These are phyloP conservation scores for Hemileccinum rubropunctum DNA, from an alignment of 768 basidiomycete species.

Conservation along the genomic window DNA sequence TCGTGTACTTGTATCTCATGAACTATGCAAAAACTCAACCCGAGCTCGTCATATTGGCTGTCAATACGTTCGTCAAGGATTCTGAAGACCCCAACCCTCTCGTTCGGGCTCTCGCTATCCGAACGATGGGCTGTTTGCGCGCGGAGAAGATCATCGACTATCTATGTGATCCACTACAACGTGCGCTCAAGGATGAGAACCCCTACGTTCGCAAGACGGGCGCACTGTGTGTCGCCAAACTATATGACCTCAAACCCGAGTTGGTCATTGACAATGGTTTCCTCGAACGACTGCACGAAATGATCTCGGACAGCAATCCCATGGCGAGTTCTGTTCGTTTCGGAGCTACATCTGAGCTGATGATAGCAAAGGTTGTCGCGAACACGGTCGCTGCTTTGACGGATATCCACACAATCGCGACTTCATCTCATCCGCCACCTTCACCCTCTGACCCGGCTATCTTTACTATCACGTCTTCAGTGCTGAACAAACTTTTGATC, in stretches of 20 bases:
- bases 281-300: slow-evolving; percentile 80
- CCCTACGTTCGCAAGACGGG: slow-evolving; percentile 99
- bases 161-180: slow-evolving; percentile 91
- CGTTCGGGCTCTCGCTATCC: slow-evolving; percentile 92
- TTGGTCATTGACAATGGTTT: slow-evolving; percentile 95
- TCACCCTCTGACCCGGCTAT: slow-evolving; percentile 59
- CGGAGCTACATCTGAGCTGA: not conserved
- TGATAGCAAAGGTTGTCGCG: slow-evolving; percentile 78
- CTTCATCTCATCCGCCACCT: slow-evolving; percentile 46
- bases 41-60: slow-evolving; percentile 96
- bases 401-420: slow-evolving; percentile 82
- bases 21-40: slow-evolving; percentile 99
- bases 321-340: slow-evolving; percentile 60
- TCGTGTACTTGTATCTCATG: slow-evolving; percentile 99
- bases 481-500: slow-evolving; percentile 87
- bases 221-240: slow-evolving; percentile 93
- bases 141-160: slow-evolving; percentile 99
- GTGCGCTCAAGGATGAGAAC: slow-evolving; percentile 91
- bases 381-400: slow-evolving; percentile 92
- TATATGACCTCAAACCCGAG: slow-evolving; percentile 96
- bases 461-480: slow-evolving; percentile 79
- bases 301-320: slow-evolving; percentile 95
- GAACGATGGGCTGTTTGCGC: slow-evolving; percentile 96
- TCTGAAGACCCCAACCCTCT: slow-evolving; percentile 96
- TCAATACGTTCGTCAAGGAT: slow-evolving; percentile 98